Evolutionary conservation across 2,329 filamentous ascomycete genomes (phyloP), one percentile per base, ranked within the genome.

Genomic region (Penicillium brasilianum): DNA sequence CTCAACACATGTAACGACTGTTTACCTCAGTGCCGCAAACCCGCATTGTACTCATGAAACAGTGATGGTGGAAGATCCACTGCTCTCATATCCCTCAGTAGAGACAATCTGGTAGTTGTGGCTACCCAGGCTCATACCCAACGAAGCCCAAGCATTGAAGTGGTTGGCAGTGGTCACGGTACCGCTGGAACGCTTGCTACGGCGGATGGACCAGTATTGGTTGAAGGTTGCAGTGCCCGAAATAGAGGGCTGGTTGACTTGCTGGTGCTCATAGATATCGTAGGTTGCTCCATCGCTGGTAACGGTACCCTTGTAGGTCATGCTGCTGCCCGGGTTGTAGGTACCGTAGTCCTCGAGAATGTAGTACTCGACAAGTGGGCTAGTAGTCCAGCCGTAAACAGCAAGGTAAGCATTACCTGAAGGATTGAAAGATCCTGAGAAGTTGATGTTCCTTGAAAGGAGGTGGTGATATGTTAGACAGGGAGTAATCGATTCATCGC

Each of bases 141-240:
- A 61, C 7, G 50, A 50, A 6, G 68, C 67, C 76, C 76, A 78
- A 0, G 74, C 76, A 36, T 73, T 69, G 61, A 78, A 78, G 55
- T 78, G 76, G 54, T 77, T 78, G 7, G 61, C 66, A 6, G 71
- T 75, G 1, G 71, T 78, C 14, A 79, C 74, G 1, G 72, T 74
- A 9, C 77, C 77, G 14, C 71, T 69, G 8, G 64, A 65, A 2
- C 78, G 75, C 62, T 75, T 76, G 44, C 30, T 68, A 14, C 66
- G 69, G 7, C 79, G 74, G 36, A 81, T 72, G 16, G 77, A 80
- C 73, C 75, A 79, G 65, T 77, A 81, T 67, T 81, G 79, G 25
- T 72, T 69, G 62, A 81, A 81, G 6, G 78, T 81, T 1, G 69
- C 63, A 10, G 76, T 78, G 7, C 78, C 78, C 1, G 66, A 54